Evolutionary conservation across 1,284 basidiomycete genomes (phyloP).

Genomic region (Peniophora sp.): DNA sequence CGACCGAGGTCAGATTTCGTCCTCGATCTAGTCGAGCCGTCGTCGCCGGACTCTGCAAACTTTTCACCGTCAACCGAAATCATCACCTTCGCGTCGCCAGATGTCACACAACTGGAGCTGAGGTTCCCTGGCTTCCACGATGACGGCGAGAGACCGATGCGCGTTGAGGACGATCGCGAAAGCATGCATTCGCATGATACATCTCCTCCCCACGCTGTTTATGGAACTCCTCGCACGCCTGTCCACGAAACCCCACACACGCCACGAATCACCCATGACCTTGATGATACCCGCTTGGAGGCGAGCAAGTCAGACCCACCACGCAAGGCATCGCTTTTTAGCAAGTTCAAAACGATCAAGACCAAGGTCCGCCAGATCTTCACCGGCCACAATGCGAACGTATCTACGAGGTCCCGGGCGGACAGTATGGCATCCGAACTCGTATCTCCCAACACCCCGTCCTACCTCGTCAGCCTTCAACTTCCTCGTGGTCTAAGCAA

Average conservation of each 20-base stretch:
- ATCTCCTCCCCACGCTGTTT: no score
- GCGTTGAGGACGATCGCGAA: constrained; percentile 4
- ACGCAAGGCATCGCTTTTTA: constrained; percentile 1
- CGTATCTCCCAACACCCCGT: constrained; percentile 4
- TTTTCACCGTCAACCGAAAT: constrained; percentile 10
- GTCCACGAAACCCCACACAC: no score
- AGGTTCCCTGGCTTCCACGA: constrained; percentile 2
- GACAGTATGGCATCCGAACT: constrained; percentile 6
- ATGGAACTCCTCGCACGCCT: no score
- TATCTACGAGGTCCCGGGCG: constrained; percentile 3
- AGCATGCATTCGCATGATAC: background rate
- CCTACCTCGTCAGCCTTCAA: constrained; percentile 6
- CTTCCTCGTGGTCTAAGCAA: constrained; percentile 2
- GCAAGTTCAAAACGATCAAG: constrained; percentile 16
- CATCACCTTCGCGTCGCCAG: constrained; percentile 20
- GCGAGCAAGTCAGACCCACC: no score
- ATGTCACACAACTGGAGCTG: constrained; percentile 19
- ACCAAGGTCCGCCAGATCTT: constrained; percentile 3
- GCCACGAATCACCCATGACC: no score
- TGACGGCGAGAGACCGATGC: background rate
- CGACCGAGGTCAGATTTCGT: constrained; percentile 3
- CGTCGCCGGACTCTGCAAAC: constrained; percentile 12
- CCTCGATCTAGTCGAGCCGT: constrained; percentile 8
- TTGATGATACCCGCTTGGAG: no score
- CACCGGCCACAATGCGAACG: background rate